These are phyloP conservation scores for Dujonia santamariae DNA, from an alignment of 1,139 yeast species.

Conservation along the genomic window DNA sequence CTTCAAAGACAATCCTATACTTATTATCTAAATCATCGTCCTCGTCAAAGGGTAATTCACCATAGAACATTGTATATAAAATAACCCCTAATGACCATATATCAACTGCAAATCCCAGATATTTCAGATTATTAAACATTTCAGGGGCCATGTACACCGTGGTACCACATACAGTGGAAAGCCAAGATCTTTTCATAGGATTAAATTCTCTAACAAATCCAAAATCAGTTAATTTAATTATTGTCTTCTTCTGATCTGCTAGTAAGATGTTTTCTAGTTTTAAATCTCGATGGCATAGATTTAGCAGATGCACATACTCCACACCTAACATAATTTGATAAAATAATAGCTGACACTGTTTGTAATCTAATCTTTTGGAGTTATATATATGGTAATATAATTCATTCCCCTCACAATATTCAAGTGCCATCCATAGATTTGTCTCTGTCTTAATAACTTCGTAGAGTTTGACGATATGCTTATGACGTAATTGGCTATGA, in stretches of 20 bases:
- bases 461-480: slow-evolving; percentile 78
- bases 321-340: slow-evolving; percentile 82
- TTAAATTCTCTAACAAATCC: slow-evolving; percentile 85
- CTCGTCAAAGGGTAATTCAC: slow-evolving; percentile 89
- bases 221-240: slow-evolving; percentile 80
- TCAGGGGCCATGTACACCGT: slow-evolving; percentile 98
- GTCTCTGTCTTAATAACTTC: slow-evolving; percentile 83
- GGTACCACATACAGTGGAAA: slow-evolving; percentile 91
- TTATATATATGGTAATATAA: slow-evolving; percentile 70
- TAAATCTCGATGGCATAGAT: slow-evolving; percentile 86
- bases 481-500: slow-evolving; percentile 80
- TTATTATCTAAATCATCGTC: slow-evolving; percentile 69
- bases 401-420: slow-evolving; percentile 89
- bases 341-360: slow-evolving; percentile 60
- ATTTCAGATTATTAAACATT: slow-evolving; percentile 60
- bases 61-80: slow-evolving; percentile 83
- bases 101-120: slow-evolving; percentile 81
- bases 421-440: slow-evolving; percentile 82
- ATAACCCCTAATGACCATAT: slow-evolving; percentile 93
- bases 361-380: slow-evolving; percentile 49
- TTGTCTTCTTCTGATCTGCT: slow-evolving; percentile 56
- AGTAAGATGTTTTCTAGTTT: slow-evolving; percentile 82
- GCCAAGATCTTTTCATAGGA: slow-evolving; percentile 48
- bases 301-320: slow-evolving; percentile 75
- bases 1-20: slow-evolving; percentile 57